These are phyloP conservation scores for Plasmodium falciparum DNA, from an alignment of 169 alveolate genomes.

Conservation along the genomic window DNA sequence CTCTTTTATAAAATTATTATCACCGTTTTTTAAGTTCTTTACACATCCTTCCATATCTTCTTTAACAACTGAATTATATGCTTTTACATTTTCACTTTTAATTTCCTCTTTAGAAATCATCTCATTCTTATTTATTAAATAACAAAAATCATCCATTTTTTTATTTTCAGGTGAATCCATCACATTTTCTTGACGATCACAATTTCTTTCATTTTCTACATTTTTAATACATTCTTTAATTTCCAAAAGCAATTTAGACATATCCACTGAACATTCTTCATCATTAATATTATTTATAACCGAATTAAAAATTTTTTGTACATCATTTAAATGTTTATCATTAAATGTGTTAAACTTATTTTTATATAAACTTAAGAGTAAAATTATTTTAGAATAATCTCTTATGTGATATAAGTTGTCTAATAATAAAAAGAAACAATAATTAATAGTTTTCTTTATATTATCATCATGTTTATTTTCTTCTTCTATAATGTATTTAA, in stretches of 20 bases:
- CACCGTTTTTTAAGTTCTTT: conserved; percentile 6
- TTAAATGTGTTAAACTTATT: conserved; percentile 25
- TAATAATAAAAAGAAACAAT: conserved; percentile 51
- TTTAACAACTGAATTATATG: conserved; percentile 1
- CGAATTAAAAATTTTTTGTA: conserved; percentile 51
- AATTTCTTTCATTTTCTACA: conserved; percentile 40
- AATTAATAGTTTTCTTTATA: conserved; percentile 27
- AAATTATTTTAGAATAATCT: conserved; percentile 52
- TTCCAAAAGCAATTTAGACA: conserved; percentile 43
- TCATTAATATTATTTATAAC: conserved; percentile 26
- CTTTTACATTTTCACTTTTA: conserved; percentile 18
- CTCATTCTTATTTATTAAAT: background rate
- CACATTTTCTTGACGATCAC: conserved; percentile 17
- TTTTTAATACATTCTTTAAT: conserved; percentile 62
- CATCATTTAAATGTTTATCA: conserved; percentile 33
- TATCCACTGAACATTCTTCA: conserved; percentile 16
- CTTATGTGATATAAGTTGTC: conserved; percentile 55
- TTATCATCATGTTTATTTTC: conserved; percentile 8
- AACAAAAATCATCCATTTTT: background rate
- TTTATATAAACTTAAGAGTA: conserved; percentile 52
- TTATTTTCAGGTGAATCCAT: conserved; percentile 6
- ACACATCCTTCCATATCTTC: conserved; percentile 1
- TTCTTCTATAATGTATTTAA: conserved; percentile 36
- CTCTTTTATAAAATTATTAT: conserved; percentile 20
- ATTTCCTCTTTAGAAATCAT: conserved; percentile 18